phyloP scores from a whole-genome alignment of 1,284 basidiomycete species.

The Ustilago tritici region DNA sequence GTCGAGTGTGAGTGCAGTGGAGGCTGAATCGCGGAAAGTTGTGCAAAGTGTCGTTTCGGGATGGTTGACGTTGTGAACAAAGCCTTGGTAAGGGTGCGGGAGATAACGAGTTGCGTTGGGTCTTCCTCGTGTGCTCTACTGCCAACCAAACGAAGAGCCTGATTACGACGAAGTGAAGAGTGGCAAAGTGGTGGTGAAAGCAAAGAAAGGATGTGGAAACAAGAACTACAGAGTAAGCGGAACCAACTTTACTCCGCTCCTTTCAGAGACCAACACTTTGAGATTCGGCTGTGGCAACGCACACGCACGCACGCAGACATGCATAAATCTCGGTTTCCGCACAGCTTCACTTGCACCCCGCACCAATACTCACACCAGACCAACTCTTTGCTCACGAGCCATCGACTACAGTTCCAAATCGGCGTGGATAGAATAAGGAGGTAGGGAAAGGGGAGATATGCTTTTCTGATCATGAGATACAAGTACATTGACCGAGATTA shows the following conservation, averaged over 20 bases:
- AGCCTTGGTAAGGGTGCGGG: too few relatives aligned
- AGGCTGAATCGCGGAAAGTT: too few relatives aligned
- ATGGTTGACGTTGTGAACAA: too few relatives aligned
- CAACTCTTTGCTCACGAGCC: background rate
- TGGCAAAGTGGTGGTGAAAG: background rate
- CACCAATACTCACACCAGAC: background rate
- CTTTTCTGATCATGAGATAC: background rate
- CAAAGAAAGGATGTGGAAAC: background rate
- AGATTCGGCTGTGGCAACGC: background rate
- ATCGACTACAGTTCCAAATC: background rate
- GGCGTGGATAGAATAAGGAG: too few relatives aligned
- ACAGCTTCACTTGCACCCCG: background rate
- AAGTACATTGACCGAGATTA: too few relatives aligned
- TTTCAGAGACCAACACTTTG: slow-evolving; percentile 9
- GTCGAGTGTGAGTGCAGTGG: too few relatives aligned
- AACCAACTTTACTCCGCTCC: too few relatives aligned
- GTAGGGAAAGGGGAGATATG: background rate
- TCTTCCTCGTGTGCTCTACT: too few relatives aligned
- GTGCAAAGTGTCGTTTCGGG: too few relatives aligned
- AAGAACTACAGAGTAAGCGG: background rate
- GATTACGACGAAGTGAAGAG: background rate
- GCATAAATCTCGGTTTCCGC: background rate
- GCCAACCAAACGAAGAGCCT: too few relatives aligned
- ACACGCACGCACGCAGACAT: slow-evolving; percentile 14
- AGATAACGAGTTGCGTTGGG: too few relatives aligned